Conservation (phyloP, 2,329 filamentous ascomycete species). For the Trichophyton schoenleinii region DNA sequence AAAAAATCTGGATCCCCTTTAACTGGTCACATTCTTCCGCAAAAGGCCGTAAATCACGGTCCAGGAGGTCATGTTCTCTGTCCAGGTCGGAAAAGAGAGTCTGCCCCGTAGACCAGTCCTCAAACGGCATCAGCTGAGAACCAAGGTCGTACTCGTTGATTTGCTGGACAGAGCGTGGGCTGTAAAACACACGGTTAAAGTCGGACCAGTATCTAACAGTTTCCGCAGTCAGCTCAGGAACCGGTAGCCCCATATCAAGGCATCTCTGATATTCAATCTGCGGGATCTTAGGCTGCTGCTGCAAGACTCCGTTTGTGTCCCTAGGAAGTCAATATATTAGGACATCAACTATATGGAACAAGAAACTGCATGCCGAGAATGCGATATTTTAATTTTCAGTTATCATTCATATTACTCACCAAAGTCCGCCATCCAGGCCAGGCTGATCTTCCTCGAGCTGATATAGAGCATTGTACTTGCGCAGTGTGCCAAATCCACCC, state of each 20-base stretch:
- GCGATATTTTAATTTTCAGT: neutral
- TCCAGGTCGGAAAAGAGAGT: constrained; percentile 63
- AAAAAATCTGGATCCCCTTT: constrained; percentile 71
- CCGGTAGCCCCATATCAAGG: constrained; percentile 56
- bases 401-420: constrained; percentile 23
- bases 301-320: constrained; percentile 55
- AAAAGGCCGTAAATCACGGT: constrained; percentile 80
- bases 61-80: constrained; percentile 71
- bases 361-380: neutral
- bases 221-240: constrained; percentile 52
- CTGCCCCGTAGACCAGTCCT: constrained; percentile 59
- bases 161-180: constrained; percentile 76
- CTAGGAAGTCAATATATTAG: constrained; percentile 28
- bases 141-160: constrained; percentile 77
- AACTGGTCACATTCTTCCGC: constrained; percentile 87
- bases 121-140: constrained; percentile 68
- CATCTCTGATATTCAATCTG: constrained; percentile 66
- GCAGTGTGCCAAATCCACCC: constrained; percentile 76
- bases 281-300: constrained; percentile 54
- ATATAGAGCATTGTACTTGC: constrained; percentile 80
- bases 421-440: constrained; percentile 29
- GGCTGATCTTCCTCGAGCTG: constrained; percentile 37
- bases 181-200: constrained; percentile 83
- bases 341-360: neutral
- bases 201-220: constrained; percentile 94